Evolutionary conservation across 23 red algal genomes (phyloP), one percentile per base, ranked within the genome.

Genomic region (Agarophyton chilense): DNA sequence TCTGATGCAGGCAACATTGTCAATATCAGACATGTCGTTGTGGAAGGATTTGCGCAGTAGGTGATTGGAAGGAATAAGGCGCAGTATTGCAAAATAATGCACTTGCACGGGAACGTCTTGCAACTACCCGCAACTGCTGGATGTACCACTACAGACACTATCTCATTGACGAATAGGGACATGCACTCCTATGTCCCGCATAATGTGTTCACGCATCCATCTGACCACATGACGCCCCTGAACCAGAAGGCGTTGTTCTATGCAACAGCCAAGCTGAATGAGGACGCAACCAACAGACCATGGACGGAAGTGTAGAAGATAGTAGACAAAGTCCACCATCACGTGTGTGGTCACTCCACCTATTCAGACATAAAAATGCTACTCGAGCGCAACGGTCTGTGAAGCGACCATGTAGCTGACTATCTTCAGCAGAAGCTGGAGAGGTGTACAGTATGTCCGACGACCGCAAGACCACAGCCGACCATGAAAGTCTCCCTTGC

Each of bases 321-420:
- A n/a, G n/a, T n/a, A n/a, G n/a, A n/a, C n/a, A n/a, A n/a, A n/a
- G n/a, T n/a, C n/a, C n/a, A n/a, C n/a, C n/a, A n/a, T n/a, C n/a
- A n/a, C n/a, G n/a, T n/a, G n/a, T n/a, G n/a, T n/a, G n/a, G n/a
- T n/a, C n/a, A 79, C 38, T 7, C 75, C 26, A 2, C 39, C 0
- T 72, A 71, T 66, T 43, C 82, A 10, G 82, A 86, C 52, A 86
- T 72, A 21, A 68, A 52, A 35, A 0, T 72, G 8, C 39, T 82
- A 17, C 52, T 86, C 4, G 34, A 86, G 50, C 26, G 82, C 13
- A 72, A 86, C 61, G 35, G 51, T 25, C 9, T 86, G 10, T 86
- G 82, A 62, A 18, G 52, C 28, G 57, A 68, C 16, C 5, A 4
- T 4, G 44, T 86, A 21, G 0, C 42, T 10, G 72, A 86, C 41